Base-by-base conservation (phyloP, 129 eudicot species). In the Helianthus tuberosus region DNA sequence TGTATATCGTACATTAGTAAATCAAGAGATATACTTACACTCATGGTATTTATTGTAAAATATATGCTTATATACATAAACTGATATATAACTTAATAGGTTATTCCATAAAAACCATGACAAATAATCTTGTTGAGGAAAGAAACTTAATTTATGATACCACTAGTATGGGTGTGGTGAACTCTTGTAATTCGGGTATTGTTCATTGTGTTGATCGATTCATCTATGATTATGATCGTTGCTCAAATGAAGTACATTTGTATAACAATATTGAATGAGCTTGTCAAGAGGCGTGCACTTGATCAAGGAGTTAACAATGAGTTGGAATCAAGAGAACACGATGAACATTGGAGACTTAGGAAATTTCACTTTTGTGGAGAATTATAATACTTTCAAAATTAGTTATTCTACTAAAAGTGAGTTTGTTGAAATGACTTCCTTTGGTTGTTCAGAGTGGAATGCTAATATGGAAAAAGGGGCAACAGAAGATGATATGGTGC, bases 171-270 rank as follows among this genome's bases (percentile, higher is more conserved):
- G 68, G 51, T 55, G 47, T 29, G 12, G 51, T 0, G 71, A 69
- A 27, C 64, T 48, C 60, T 12, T 53, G 44, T 54, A n/a, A 29
- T 63, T 17, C 15, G 41, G 20, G 12, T 55, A 11, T 51, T 70
- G 50, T 15, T 48, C 41, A 43, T 12, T 50, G 70, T 77, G 49
- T 8, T 50, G 54, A 70, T 61, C 71, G n/a, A 8, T 23, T 62
- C 71, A 14, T 41, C 27, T 60, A 77, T 64, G 72, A 62, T 78
- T 43, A 71, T 70, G 72, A 20, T 27, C 53, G 55, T 50, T 51
- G 13, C 39, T 13, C 65, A 39, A 48, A 55, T 47, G 13, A 50
- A 32, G 54, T 23, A 25, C 8, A 77, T 51, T 20, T 23, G 36
- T 69, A 60, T 58, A 51, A 35, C 41, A 53, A 27, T 64, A 23